Evolutionary conservation across 805 yeast species (phyloP).

Genomic region (Candida tibetensis): DNA sequence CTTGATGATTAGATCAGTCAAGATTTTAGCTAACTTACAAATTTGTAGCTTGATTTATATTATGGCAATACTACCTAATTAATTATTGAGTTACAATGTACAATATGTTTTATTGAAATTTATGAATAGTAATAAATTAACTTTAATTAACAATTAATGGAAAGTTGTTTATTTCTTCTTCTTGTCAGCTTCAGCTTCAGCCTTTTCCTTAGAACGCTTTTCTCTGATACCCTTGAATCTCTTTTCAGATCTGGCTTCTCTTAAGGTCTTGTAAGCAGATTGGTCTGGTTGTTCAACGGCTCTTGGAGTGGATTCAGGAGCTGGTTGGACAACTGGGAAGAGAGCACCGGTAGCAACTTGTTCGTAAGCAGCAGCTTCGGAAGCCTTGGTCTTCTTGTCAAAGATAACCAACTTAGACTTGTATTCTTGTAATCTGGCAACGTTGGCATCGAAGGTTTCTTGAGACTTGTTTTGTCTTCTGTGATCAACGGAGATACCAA

Average conservation of each 20-base stretch:
- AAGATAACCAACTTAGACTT: constrained; percentile 91
- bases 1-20: too few relatives aligned
- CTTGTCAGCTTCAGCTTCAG: constrained; percentile 99
- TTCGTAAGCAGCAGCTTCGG: constrained; percentile 60
- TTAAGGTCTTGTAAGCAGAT: constrained; percentile 89
- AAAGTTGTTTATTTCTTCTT: constrained; percentile 68
- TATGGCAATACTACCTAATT: neutral
- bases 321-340: constrained; percentile 89
- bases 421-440: constrained; percentile 95
- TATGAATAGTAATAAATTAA: neutral
- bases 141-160: neutral
- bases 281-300: constrained; percentile 75
- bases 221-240: constrained; percentile 94
- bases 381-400: constrained; percentile 80
- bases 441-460: constrained; percentile 93
- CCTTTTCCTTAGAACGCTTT: constrained; percentile 95
- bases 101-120: neutral
- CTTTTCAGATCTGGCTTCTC: constrained; percentile 93
- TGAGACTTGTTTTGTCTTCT: constrained; percentile 98
- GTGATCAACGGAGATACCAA: constrained; percentile 99
- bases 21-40: too few relatives aligned
- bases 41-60: too few relatives aligned
- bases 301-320: constrained; percentile 74
- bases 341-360: constrained; percentile 76
- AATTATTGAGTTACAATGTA: neutral